A percentile compares a stretch with the other conserved stretches of the same genome.
Evolutionary conservation across 257 asterid species (phyloP).

Genomic region (Ocimum tenuiflorum): DNA sequence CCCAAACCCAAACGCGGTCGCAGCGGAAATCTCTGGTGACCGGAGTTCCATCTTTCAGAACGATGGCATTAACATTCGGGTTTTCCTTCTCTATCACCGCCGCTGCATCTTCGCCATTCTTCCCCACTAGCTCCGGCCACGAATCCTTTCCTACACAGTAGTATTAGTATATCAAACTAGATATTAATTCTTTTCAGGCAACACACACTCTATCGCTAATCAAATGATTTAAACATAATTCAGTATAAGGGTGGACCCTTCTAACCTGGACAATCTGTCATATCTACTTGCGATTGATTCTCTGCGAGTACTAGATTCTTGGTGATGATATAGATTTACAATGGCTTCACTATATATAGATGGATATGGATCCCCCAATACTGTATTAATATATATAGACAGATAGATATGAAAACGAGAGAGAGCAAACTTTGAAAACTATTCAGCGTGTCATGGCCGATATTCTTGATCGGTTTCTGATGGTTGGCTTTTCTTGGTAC

Average conservation of each 20-base stretch:
- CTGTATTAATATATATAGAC: too few species aligned
- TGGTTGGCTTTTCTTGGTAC: too few species aligned
- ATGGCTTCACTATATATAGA: background rate
- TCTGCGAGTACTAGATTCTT: background rate
- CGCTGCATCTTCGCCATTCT: constrained; percentile 20
- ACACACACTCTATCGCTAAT: background rate
- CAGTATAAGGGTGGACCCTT: too few species aligned
- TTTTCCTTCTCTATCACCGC: constrained; percentile 25
- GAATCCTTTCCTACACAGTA: constrained; percentile 22
- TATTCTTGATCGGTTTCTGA: too few species aligned
- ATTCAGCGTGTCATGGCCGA: too few species aligned
- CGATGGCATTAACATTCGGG: constrained; percentile 27
- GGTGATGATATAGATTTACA: background rate
- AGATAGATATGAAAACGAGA: background rate
- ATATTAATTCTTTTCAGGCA: background rate
- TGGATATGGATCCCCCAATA: background rate
- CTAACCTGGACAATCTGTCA: constrained; percentile 26
- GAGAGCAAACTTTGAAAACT: too few species aligned
- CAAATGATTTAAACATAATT: too few species aligned
- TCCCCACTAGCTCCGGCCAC: constrained; percentile 42
- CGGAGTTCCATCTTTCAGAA: constrained; percentile 35
- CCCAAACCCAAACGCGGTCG: constrained; percentile 53
- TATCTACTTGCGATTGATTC: background rate
- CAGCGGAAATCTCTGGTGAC: constrained; percentile 35
- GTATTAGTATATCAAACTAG: background rate